These are phyloP conservation scores for Lentinula aciculospora DNA, from an alignment of 768 basidiomycete species.

Conservation along the genomic window DNA sequence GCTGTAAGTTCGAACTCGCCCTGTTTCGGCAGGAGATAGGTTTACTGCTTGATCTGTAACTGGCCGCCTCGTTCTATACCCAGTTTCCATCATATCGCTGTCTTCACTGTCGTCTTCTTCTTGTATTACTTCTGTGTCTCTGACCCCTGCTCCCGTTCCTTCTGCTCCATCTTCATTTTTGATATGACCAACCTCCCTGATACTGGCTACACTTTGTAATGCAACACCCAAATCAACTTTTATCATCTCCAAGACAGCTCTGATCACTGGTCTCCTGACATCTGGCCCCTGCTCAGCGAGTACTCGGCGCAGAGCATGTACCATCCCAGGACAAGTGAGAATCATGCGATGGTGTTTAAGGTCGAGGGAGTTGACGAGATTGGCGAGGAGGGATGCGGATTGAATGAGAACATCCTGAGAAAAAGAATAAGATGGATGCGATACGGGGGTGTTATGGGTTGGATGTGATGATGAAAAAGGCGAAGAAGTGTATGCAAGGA, in stretches of 20 bases:
- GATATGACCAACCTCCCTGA: constrained; percentile 10
- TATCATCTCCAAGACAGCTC: constrained; percentile 55
- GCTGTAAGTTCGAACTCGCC: too few species aligned
- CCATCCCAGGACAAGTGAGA: constrained; percentile 43
- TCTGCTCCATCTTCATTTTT: constrained; percentile 17
- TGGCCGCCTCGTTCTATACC: not conserved
- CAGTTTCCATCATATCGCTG: constrained; percentile 8
- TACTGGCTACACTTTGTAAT: constrained; percentile 24
- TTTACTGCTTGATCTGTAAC: not conserved
- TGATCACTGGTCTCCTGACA: constrained; percentile 54
- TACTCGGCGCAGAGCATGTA: constrained; percentile 47
- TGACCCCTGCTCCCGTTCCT: constrained; percentile 12
- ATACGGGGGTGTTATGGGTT: not conserved
- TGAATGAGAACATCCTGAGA: constrained; percentile 13
- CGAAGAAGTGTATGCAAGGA: not conserved
- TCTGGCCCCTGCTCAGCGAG: constrained; percentile 56
- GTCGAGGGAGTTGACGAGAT: constrained; percentile 55
- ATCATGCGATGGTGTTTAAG: constrained; percentile 46
- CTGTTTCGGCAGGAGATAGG: not conserved
- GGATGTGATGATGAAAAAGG: not conserved
- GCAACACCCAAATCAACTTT: not conserved
- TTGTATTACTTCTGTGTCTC: not conserved
- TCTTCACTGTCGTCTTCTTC: constrained; percentile 25
- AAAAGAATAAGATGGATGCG: constrained; percentile 13
- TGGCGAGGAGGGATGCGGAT: constrained; percentile 61